Evolutionary conservation across 2,329 filamentous ascomycete species (phyloP).

Genomic region (Magnaporthiopsis incrustans): DNA sequence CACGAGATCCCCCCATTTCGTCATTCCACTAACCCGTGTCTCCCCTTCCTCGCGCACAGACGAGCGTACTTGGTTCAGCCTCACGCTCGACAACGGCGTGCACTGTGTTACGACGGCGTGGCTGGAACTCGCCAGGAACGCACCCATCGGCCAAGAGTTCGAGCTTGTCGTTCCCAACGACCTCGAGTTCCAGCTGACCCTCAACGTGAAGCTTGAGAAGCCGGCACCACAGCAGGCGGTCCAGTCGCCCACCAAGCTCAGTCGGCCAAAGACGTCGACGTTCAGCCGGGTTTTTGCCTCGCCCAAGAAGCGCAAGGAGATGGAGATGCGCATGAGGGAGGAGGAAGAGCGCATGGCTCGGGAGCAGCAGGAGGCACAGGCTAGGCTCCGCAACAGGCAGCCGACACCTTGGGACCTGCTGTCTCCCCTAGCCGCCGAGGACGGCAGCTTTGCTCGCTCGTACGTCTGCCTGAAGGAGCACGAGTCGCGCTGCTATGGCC

Average conservation of each 20-base stretch:
- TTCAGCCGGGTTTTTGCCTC: slow-evolving; percentile 91
- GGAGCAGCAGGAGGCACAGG: slow-evolving; percentile 55
- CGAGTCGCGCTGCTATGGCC: slow-evolving; percentile 78
- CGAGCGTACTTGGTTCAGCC: slow-evolving; percentile 86
- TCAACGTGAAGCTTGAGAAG: slow-evolving; percentile 90
- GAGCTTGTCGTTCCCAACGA: slow-evolving; percentile 96
- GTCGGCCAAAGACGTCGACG: slow-evolving; percentile 70
- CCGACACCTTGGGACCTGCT: slow-evolving; percentile 80
- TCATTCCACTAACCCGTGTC: background rate
- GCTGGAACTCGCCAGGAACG: slow-evolving; percentile 84
- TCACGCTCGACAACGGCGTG: slow-evolving; percentile 95
- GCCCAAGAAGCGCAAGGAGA: slow-evolving; percentile 93
- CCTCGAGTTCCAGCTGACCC: slow-evolving; percentile 95
- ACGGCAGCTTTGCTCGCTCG: slow-evolving; percentile 88
- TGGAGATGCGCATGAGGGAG: slow-evolving; percentile 75
- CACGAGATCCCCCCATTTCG: background rate
- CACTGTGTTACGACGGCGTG: slow-evolving; percentile 96
- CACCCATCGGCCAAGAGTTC: slow-evolving; percentile 95
- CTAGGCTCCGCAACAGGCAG: slow-evolving; percentile 40
- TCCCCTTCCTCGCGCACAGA: slow-evolving; percentile 29
- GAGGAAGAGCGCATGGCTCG: slow-evolving; percentile 67
- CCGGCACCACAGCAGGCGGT: slow-evolving; percentile 52
- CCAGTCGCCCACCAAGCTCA: slow-evolving; percentile 53
- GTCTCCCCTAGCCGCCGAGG: slow-evolving; percentile 76
- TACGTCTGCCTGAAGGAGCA: slow-evolving; percentile 94